Evolutionary conservation across 148 eudicot genomes (phyloP), one percentile per base, ranked within the genome.

Genomic region (Heliosperma pusillum): DNA sequence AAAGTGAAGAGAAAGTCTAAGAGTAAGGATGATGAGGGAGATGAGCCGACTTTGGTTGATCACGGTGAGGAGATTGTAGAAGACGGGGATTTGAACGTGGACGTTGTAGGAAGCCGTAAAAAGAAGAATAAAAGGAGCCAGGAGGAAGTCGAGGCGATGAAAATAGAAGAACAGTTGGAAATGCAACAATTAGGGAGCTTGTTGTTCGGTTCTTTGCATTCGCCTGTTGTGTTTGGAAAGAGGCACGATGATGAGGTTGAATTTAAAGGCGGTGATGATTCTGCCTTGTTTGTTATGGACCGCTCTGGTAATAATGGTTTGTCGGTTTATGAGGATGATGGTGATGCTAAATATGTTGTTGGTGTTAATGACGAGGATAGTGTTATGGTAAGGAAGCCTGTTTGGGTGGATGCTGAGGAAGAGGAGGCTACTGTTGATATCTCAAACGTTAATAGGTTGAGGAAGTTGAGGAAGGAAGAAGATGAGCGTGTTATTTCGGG

Each of bases 391-490:
- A 78, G 88, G 82, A 91, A 90, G 74, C 91, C 97, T 71, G 96
- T 75, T 24, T 94, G 98, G 98, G 82, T 87, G 17, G 98, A 94
- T 75, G 97, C 88, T 1, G 96, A 93, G 71, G 98, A 94, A 79
- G 88, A 84, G 72, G 89, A 83, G 71, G 78, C 86, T 27, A 74
- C 53, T 53, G 72, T 94, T 42, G 84, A 91, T 76, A 89, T 91
- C 70, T 87, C 92, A n/a, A 90, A 83, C 65, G 93, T 88, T 44
- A 88, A 87, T 82, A 86, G 91, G 68, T 82, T 88, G 82, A 86
- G 97, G 83, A 94, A 94, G 76, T 76, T 91, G 70, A 79, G 98
- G 82, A 94, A 88, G 80, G 93, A 87, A 83, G 97, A 91, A 83
- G 93, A 83, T 22, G 98, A 94, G 83, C 83, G 82, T 59, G 85